Conservation (phyloP, 2,329 filamentous ascomycete species). For the Chrysoporthe puriensis region DNA sequence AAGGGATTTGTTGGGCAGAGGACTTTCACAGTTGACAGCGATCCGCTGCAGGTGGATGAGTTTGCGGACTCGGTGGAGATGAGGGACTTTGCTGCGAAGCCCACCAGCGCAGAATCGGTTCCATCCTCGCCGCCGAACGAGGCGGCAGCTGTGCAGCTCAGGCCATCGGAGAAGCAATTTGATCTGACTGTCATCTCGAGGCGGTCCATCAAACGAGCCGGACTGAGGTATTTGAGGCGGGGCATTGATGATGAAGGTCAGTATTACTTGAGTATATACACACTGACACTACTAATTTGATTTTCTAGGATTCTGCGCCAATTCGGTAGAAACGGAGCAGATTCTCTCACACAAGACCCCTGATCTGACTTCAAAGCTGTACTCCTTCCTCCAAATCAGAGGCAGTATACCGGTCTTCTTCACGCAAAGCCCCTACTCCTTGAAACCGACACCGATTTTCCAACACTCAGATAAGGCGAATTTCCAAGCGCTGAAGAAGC, state of each 20-base stretch:
- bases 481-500: slow-evolving; percentile 73
- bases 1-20: slow-evolving; percentile 93
- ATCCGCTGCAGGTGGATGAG: slow-evolving; percentile 59
- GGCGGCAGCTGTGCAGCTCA: slow-evolving; percentile 37
- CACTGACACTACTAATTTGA: not conserved
- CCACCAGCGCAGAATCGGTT: slow-evolving; percentile 23
- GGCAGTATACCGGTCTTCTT: slow-evolving; percentile 96
- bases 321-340: slow-evolving; percentile 94
- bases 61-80: slow-evolving; percentile 50
- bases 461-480: slow-evolving; percentile 83
- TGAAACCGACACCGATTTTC: slow-evolving; percentile 83
- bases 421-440: slow-evolving; percentile 89
- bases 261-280: not conserved
- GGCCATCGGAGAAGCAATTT: slow-evolving; percentile 61
- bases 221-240: slow-evolving; percentile 85
- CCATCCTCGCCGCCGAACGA: slow-evolving; percentile 33
- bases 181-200: slow-evolving; percentile 91
- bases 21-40: slow-evolving; percentile 72
- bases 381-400: slow-evolving; percentile 85
- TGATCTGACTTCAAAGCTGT: slow-evolving; percentile 63
- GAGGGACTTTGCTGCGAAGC: slow-evolving; percentile 34
- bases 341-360: slow-evolving; percentile 76
- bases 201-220: slow-evolving; percentile 82
- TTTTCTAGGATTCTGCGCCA: slow-evolving; percentile 60
- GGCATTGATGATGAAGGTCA: slow-evolving; percentile 90